Base-by-base conservation (phyloP, 768 basidiomycete species). In the Rhodosporidiobolus odoratus region DNA sequence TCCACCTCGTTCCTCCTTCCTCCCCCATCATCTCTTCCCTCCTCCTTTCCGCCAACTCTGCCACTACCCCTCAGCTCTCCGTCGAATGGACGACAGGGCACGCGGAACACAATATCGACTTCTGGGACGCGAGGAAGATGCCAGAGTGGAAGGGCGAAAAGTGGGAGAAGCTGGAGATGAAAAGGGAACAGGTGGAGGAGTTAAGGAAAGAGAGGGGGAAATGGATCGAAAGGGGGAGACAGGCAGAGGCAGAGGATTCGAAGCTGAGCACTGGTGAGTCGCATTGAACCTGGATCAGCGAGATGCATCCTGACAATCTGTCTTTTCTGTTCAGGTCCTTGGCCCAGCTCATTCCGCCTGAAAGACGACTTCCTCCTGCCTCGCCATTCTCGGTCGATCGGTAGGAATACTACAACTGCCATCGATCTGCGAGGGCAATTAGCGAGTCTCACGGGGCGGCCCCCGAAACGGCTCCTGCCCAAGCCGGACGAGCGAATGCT, bases 91-190 rank as follows among this genome's bases (percentile, higher is more conserved):
- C n/a, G n/a, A n/a, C n/a, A n/a, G 59, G 34, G 19, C 66, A 67
- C 54, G 25, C 16, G 34, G 64, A 65, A 27, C 54, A 34, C 37
- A 65, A 58, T 17, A 37, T 65, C 45, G 64, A 65, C 30, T 65
- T 65, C 56, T 65, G 64, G 64, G 64, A 65, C 45, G 54, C 23
- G 54, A 37, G 64, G 19, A 1, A 7, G 38, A 23, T 21, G 38
- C 2, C 5, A 19, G 52, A 63, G 37, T 5, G 5, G 32, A 37
- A n/a, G 45, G 15, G 38, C 19, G 27, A 3, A 38, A 25, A 27
- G 37, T 34, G 27, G 45, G 65, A 50, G 34, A 32, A 27, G 57
- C 41, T 34, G 56, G 65, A 65, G 57, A 40, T 65, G 65, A 58
- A 10, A 1, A 40, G 37, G n/a, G 57, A 21, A 30, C 45, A 58